These are phyloP conservation scores for Penicillium sp. DNA, from an alignment of 2,329 filamentous ascomycete genomes.

Conservation along the genomic window DNA sequence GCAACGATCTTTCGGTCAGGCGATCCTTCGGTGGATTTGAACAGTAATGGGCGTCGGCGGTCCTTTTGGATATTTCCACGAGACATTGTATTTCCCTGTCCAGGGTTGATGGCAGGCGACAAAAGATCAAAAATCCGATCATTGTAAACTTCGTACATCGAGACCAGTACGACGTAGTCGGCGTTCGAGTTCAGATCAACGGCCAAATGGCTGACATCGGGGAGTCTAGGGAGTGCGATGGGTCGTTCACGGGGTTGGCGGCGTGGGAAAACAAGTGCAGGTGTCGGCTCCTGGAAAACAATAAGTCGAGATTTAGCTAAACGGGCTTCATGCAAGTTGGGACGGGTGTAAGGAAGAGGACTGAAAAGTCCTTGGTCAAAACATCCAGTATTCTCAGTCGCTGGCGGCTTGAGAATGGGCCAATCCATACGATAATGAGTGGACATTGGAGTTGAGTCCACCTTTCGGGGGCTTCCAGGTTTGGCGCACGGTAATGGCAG, in stretches of 20 bases:
- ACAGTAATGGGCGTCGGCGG: conserved; percentile 77
- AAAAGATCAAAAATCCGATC: conserved; percentile 95
- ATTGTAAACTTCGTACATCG: conserved; percentile 99
- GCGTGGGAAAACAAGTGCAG: conserved; percentile 58
- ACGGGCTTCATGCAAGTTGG: conserved; percentile 23
- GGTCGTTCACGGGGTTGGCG: conserved; percentile 66
- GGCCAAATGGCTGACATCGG: conserved; percentile 70
- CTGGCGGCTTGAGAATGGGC: conserved; percentile 1
- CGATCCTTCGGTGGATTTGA: conserved; percentile 86
- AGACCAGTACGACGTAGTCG: conserved; percentile 85
- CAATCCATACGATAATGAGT: conserved; percentile 8
- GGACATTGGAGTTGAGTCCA: neutral
- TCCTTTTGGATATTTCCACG: conserved; percentile 61
- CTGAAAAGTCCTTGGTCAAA: conserved; percentile 13
- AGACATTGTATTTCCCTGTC: conserved; percentile 39
- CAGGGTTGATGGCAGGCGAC: conserved; percentile 53
- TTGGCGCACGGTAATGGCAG: conserved; percentile 8
- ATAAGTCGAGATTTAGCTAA: conserved; percentile 40
- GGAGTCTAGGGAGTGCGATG: conserved; percentile 69
- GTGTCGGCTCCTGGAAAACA: conserved; percentile 56
- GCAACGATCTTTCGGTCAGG: conserved; percentile 93
- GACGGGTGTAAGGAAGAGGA: conserved; percentile 29
- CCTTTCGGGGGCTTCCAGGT: conserved; percentile 13
- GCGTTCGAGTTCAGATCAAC: conserved; percentile 67
- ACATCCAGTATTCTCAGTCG: conserved; percentile 14